phyloP scores from a whole-genome alignment of 805 yeast genomes.

The Dipodascus geniculatus region DNA sequence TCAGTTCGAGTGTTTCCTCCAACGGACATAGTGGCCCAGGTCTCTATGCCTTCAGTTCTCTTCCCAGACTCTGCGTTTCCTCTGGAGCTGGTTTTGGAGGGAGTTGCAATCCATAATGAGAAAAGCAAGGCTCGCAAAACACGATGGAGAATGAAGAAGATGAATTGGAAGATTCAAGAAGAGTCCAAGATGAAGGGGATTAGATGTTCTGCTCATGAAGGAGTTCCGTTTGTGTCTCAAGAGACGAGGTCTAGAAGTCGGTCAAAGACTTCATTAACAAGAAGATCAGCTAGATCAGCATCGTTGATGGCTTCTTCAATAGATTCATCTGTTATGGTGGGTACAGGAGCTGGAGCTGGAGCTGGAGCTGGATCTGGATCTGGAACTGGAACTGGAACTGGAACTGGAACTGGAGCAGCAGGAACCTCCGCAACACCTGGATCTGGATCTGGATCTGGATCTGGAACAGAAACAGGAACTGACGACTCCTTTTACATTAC shows the following conservation, averaged over 20 bases:
- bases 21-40: conserved; percentile 77
- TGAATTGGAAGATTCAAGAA: conserved; percentile 86
- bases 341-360: no score
- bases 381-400: not conserved
- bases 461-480: not conserved
- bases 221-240: conserved; percentile 10
- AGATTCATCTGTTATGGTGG: not conserved
- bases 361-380: no score
- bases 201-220: conserved; percentile 46
- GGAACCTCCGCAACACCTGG: conserved; percentile 1
- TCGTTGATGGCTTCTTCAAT: conserved; percentile 5
- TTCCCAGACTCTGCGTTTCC: conserved; percentile 83
- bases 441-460: conserved; percentile 9
- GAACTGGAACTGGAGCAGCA: no score
- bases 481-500: conserved; percentile 27
- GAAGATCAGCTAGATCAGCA: conserved; percentile 5
- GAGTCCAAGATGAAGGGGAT: conserved; percentile 47
- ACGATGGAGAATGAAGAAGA: conserved; percentile 90
- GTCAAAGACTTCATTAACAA: not conserved
- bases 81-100: conserved; percentile 67
- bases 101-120: conserved; percentile 27
- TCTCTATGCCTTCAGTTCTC: conserved; percentile 77
- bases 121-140: conserved; percentile 13
- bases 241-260: not conserved
- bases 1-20: conserved; percentile 93